Base-by-base conservation (phyloP, 306 rosid species). In the Quercus variabilis region DNA sequence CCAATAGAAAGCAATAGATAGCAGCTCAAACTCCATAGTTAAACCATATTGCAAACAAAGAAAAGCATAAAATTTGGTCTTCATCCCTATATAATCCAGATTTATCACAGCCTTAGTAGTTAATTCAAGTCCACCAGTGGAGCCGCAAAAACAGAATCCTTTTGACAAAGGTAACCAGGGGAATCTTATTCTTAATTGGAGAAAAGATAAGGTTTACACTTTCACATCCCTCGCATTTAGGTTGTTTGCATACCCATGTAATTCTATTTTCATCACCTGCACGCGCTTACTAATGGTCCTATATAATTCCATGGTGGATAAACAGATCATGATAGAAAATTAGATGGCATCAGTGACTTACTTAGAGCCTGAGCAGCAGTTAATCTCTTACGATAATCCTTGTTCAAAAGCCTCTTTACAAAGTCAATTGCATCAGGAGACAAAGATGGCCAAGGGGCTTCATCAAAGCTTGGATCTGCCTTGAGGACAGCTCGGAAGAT, bases 401-500 rank as follows among this genome's bases (percentile, higher is more conserved):
- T 91, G 83, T 93, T 91, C 81, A 93, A 84, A 21, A 91, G 80
- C 76, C 90, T 75, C 82, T 88, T 88, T n/a, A 91, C 97, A 81
- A 93, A 91, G 84, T 93, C 94, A 57, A 58, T 78, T 28, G 97
- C 97, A 77, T 93, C 91, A 71, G 83, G 19, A 23, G 97, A 89
- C 86, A 93, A 78, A 78, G 92, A 83, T 54, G 98, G 97, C 97
- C 98, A 93, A 35, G 97, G 98, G 75, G 92, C 86, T 84, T 91
- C 97, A 6, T 91, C 97, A 67, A 93, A 93, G 83, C 90, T 85
- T 13, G 95, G 97, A 86, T 90, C 97, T 3, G 93, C 91, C 85
- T 93, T 93, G 59, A 93, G 81, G 77, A 93, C 97, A 15, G 97
- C 89, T 56, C 92, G 90, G 75, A 91, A 93, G 78, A 93, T 91